Conservation (phyloP, 2,329 filamentous ascomycete species). For the Penicillium verrucosum region DNA sequence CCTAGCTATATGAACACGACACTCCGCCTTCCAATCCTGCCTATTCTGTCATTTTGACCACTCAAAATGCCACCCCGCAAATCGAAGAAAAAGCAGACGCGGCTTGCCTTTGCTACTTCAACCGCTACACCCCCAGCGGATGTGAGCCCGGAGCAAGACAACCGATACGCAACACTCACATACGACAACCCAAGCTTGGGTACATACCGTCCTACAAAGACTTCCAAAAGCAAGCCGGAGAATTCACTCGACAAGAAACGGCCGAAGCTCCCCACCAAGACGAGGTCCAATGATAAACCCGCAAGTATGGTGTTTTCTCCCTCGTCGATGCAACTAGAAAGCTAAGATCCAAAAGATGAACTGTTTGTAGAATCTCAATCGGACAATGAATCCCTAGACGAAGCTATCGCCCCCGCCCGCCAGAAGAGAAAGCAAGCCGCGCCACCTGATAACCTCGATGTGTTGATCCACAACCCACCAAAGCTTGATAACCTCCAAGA, state of each 20-base stretch:
- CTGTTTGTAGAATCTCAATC: background rate
- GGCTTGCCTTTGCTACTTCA: conserved; percentile 42
- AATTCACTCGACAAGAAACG: background rate
- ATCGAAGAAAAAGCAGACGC: conserved; percentile 41
- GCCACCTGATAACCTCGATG: background rate
- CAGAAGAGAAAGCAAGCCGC: conserved; percentile 9
- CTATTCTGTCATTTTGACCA: background rate
- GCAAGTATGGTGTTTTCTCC: background rate
- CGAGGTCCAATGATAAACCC: background rate
- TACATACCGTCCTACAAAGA: conserved; percentile 5
- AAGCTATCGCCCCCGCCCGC: conserved; percentile 7
- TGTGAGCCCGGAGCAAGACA: conserved; percentile 20
- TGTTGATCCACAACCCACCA: background rate
- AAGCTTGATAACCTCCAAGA: background rate
- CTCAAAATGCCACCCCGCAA: conserved; percentile 31
- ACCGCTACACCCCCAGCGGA: conserved; percentile 21
- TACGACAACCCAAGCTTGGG: conserved; percentile 32
- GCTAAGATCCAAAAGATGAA: conserved; percentile 4
- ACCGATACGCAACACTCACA: conserved; percentile 33
- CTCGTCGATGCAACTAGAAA: background rate
- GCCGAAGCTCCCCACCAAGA: background rate
- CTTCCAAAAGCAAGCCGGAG: conserved; percentile 2
- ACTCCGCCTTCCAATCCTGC: background rate
- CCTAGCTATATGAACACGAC: background rate
- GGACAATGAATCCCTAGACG: conserved; percentile 11